Conservation (phyloP, 176 grass and related monocot species). For the Carex kokanica region DNA sequence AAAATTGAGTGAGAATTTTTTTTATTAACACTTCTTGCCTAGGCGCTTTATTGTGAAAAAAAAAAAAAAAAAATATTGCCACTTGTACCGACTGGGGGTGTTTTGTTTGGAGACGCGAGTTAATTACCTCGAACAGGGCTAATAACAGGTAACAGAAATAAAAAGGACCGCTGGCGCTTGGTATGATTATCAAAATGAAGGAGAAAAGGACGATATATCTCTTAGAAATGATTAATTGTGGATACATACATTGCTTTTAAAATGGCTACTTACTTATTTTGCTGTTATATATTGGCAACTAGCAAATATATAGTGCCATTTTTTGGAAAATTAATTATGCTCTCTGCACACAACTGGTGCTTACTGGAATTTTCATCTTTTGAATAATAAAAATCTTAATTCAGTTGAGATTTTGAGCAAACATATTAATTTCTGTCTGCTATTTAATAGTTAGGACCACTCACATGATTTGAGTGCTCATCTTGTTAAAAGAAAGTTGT, state of each 20-base stretch:
- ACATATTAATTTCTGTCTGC: not conserved
- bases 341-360: not conserved
- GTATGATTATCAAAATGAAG: not conserved
- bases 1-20: too few relatives aligned
- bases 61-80: not conserved
- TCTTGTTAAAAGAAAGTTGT: too few relatives aligned
- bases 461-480: not conserved
- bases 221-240: not conserved
- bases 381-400: not conserved
- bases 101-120: not conserved
- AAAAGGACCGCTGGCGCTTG: not conserved
- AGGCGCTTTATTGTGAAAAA: too few relatives aligned
- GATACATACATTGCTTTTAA: not conserved
- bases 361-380: not conserved
- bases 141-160: not conserved
- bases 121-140: not conserved
- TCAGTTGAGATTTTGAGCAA: not conserved
- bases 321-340: not conserved
- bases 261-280: not conserved
- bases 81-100: not conserved
- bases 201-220: not conserved
- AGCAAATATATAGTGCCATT: not conserved
- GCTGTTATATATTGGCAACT: not conserved
- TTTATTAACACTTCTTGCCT: too few relatives aligned
- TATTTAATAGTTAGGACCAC: not conserved